Evolutionary conservation across 2,329 filamentous ascomycete genomes (phyloP).

Genomic region (Verticillium longisporum): DNA sequence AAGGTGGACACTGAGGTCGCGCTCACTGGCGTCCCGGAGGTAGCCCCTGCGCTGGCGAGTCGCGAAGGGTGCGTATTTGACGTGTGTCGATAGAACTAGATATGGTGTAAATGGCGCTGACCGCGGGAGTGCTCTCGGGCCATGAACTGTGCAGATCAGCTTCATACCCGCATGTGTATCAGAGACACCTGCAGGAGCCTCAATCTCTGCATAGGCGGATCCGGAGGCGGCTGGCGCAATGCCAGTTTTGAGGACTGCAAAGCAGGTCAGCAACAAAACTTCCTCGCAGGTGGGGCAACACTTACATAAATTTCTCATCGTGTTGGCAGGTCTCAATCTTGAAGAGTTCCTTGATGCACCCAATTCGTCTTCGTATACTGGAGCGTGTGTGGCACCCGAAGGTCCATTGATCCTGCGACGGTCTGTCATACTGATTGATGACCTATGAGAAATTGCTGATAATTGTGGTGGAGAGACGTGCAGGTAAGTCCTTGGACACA

Average conservation of each 20-base stretch:
- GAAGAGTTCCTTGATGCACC: conserved; percentile 37
- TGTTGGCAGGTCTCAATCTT: conserved; percentile 58
- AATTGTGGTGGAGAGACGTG: not conserved
- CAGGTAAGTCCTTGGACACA: no score
- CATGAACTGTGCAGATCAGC: conserved; percentile 87
- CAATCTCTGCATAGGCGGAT: conserved; percentile 76
- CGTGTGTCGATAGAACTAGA: conserved; percentile 82
- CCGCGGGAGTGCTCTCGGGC: conserved; percentile 81
- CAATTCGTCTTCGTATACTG: conserved; percentile 56
- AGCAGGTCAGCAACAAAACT: conserved; percentile 5
- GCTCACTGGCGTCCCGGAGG: conserved; percentile 75
- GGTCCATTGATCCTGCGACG: conserved; percentile 88
- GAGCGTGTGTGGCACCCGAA: conserved; percentile 65
- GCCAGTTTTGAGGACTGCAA: conserved; percentile 79
- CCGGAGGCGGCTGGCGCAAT: conserved; percentile 90
- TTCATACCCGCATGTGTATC: conserved; percentile 62
- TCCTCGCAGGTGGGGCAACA: conserved; percentile 2
- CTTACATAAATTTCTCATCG: conserved; percentile 82
- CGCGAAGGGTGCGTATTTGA: conserved; percentile 96
- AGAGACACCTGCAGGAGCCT: conserved; percentile 35
- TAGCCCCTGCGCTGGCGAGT: conserved; percentile 77
- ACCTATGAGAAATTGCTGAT: no score
- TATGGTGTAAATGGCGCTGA: conserved; percentile 90
- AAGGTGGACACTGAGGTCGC: conserved; percentile 84
- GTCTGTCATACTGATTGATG: conserved; percentile 57